Percentiles rank a stretch among this genome's conserved stretches.
phyloP scores from a whole-genome alignment of 176 grass and related monocot genomes.

The Ensete glaucum region DNA sequence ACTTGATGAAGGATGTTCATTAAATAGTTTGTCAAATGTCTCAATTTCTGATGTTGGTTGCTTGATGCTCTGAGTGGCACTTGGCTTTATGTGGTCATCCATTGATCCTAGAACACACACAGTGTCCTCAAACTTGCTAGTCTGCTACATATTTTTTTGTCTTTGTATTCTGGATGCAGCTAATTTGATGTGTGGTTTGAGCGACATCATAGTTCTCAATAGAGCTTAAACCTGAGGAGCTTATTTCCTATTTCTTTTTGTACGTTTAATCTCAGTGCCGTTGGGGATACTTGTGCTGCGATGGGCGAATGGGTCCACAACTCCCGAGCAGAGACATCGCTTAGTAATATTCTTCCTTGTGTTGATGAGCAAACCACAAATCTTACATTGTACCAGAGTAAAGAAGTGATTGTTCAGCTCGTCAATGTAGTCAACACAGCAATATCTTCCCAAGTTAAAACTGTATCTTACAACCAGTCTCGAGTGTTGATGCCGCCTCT shows the following conservation, averaged over 20 bases:
- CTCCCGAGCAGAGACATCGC: slow-evolving; percentile 41
- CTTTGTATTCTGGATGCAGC: background rate
- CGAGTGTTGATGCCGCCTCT: slow-evolving; percentile 31
- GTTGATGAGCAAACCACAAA: slow-evolving; percentile 32
- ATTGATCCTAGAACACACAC: background rate
- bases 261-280: slow-evolving; percentile 23
- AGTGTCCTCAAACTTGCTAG: background rate
- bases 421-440: slow-evolving; percentile 39
- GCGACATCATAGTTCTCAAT: background rate
- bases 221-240: background rate
- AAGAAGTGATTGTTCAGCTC: slow-evolving; percentile 47
- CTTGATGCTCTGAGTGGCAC: background rate
- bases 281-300: slow-evolving; percentile 46
- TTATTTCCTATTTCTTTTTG: background rate
- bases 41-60: background rate
- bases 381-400: slow-evolving; percentile 38
- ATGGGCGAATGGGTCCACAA: slow-evolving; percentile 55
- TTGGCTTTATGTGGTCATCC: background rate
- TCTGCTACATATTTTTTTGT: background rate
- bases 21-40: background rate
- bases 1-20: background rate
- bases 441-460: slow-evolving; percentile 14
- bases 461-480: slow-evolving; percentile 47
- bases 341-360: slow-evolving; percentile 60
- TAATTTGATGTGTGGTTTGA: too few relatives aligned